phyloP scores from a whole-genome alignment of 139 green algal genomes.

The Eudorina sp. region DNA sequence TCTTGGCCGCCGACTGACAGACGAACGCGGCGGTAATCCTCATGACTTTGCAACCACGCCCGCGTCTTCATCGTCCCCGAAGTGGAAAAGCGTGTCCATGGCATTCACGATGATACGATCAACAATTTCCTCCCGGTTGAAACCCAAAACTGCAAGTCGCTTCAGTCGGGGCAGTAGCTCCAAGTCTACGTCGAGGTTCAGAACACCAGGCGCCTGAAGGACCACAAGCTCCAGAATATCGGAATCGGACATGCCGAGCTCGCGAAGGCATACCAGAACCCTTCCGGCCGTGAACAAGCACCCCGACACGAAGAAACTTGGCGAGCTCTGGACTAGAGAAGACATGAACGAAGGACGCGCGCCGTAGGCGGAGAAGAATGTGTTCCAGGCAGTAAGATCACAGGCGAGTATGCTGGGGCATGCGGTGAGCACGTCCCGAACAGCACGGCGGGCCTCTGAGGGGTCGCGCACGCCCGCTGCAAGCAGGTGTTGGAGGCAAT shows the following conservation, averaged over 20 bases:
- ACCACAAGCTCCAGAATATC: neutral
- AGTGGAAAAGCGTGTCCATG: neutral
- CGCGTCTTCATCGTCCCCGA: neutral
- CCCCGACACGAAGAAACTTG: neutral
- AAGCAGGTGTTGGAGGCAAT: constrained; percentile 10
- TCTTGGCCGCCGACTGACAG: too few relatives aligned
- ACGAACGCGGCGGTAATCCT: too few relatives aligned
- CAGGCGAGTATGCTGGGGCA: neutral
- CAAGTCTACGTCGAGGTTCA: neutral
- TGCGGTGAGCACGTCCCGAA: neutral
- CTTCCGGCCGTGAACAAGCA: neutral
- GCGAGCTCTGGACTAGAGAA: neutral
- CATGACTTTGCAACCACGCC: too few relatives aligned
- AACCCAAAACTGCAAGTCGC: neutral
- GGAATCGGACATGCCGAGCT: neutral
- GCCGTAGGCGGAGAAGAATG: neutral
- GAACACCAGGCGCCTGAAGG: neutral
- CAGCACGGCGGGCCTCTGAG: neutral
- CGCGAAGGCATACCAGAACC: neutral
- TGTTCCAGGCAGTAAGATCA: neutral
- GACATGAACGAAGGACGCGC: neutral
- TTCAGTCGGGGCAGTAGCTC: neutral
- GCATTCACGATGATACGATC: neutral
- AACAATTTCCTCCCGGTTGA: neutral
- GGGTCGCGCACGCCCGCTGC: neutral